Conservation (phyloP, 352 stramenopile genomes). For the Globisporangium parvum region DNA sequence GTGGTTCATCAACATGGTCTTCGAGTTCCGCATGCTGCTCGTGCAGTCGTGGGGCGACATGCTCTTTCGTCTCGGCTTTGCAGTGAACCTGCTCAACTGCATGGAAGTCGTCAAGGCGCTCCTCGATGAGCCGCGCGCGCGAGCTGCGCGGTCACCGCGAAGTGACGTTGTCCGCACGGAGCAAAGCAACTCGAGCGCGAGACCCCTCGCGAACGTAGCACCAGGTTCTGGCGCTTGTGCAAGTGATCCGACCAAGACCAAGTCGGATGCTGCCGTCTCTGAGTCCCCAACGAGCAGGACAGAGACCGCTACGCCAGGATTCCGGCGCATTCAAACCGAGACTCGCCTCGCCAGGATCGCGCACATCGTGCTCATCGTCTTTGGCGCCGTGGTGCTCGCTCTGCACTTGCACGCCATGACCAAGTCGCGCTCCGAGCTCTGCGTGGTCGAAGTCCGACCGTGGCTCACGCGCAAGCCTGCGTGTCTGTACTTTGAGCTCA, state of each 20-base stretch:
- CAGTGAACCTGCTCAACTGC: constrained; percentile 23
- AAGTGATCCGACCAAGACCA: too few species aligned
- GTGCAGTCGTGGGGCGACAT: constrained; percentile 30
- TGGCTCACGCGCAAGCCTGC: constrained; percentile 21
- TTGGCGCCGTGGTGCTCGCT: constrained; percentile 10
- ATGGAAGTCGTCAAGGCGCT: constrained; percentile 32
- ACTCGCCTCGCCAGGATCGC: neutral
- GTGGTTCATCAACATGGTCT: constrained; percentile 23
- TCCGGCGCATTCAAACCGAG: too few species aligned
- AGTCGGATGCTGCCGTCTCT: too few species aligned
- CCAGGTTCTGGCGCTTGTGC: too few species aligned
- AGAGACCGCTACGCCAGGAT: too few species aligned
- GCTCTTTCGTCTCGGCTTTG: constrained; percentile 26
- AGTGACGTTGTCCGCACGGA: neutral
- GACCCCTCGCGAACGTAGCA: too few species aligned
- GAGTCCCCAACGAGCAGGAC: neutral
- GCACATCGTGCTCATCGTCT: constrained; percentile 10
- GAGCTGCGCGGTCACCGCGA: neutral
- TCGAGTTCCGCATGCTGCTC: constrained; percentile 17
- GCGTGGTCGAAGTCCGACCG: constrained; percentile 21
- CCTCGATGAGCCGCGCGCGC: constrained; percentile 3
- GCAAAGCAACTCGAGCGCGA: neutral
- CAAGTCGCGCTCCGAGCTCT: constrained; percentile 8
- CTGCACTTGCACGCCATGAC: constrained; percentile 15
- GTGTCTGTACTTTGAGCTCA: constrained; percentile 24